Percentiles rank a stretch among this genome's conserved stretches.
Evolutionary conservation across 2,329 filamentous ascomycete genomes (phyloP).

Genomic region (Diplocarpon rosae): DNA sequence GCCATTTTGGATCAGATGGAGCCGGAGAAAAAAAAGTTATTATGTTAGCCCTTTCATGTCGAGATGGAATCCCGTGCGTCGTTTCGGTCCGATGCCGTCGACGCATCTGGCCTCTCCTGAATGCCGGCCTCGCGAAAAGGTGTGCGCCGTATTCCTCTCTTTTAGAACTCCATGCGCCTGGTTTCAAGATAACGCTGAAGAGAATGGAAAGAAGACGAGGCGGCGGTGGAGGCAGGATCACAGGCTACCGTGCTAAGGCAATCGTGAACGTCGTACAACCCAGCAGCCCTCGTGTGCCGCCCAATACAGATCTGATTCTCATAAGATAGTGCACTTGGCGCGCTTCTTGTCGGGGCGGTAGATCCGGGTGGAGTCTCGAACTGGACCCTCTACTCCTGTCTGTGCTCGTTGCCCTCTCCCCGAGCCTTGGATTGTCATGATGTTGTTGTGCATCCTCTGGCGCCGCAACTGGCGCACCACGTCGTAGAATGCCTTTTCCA

Average conservation of each 20-base stretch:
- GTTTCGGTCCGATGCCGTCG: no score
- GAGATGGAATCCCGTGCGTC: no score
- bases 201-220: conserved; percentile 7
- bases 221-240: conserved; percentile 5
- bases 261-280: conserved; percentile 17
- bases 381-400: conserved; percentile 16
- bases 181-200: conserved; percentile 18
- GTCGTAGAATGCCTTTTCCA: conserved; percentile 97
- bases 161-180: conserved; percentile 28
- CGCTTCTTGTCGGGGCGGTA: conserved; percentile 21
- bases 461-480: conserved; percentile 84
- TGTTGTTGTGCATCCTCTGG: conserved; percentile 48
- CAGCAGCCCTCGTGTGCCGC: conserved; percentile 4
- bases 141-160: conserved; percentile 25
- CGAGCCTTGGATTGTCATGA: conserved; percentile 12
- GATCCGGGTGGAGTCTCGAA: conserved; percentile 20
- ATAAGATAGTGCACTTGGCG: conserved; percentile 27
- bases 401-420: conserved; percentile 18
- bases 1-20: no score
- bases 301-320: conserved; percentile 11
- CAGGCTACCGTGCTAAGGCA: conserved; percentile 11
- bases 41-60: no score
- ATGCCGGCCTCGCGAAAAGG: conserved; percentile 4
- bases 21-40: no score
- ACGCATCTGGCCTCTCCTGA: no score